A percentile compares a stretch with the other conserved stretches of the same genome.
Conservation (phyloP, 148 eudicot species). For the Suaeda aralocaspica region DNA sequence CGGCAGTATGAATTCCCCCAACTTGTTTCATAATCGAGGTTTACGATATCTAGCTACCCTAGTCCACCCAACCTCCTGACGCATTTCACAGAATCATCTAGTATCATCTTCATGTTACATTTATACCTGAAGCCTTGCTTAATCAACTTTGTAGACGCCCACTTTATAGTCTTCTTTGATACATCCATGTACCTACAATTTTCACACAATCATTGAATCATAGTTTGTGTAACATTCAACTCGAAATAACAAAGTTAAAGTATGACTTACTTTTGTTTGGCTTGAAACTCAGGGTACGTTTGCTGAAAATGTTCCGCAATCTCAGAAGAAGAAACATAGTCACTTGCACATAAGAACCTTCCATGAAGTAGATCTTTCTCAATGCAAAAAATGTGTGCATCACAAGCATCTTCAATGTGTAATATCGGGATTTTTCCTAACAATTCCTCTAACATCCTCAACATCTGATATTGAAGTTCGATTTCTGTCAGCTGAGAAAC, state of each 20-base stretch:
- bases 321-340: conserved; percentile 34
- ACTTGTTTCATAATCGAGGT: no score
- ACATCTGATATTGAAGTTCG: neutral
- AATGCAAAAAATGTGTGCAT: conserved; percentile 49
- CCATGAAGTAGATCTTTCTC: conserved; percentile 32
- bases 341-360: conserved; percentile 42
- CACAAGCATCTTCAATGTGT: conserved; percentile 43
- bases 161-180: conserved; percentile 27
- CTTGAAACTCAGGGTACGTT: conserved; percentile 26
- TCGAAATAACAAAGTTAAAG: neutral
- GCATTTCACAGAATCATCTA: conserved; percentile 31
- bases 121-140: conserved; percentile 42
- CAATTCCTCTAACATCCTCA: conserved; percentile 30
- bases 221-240: neutral
- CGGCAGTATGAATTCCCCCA: no score
- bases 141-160: conserved; percentile 42
- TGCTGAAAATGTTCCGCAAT: conserved; percentile 27
- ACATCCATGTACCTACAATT: conserved; percentile 27
- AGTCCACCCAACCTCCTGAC: conserved; percentile 16
- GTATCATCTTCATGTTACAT: conserved; percentile 26
- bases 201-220: neutral
- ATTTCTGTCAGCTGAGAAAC: conserved; percentile 20
- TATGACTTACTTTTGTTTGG: conserved; percentile 35
- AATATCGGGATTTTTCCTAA: conserved; percentile 40
- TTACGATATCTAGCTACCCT: no score